Percentiles rank a stretch among this genome's conserved stretches.
Evolutionary conservation across 1,284 basidiomycete genomes (phyloP).

Genomic region (Puccinia coronata): DNA sequence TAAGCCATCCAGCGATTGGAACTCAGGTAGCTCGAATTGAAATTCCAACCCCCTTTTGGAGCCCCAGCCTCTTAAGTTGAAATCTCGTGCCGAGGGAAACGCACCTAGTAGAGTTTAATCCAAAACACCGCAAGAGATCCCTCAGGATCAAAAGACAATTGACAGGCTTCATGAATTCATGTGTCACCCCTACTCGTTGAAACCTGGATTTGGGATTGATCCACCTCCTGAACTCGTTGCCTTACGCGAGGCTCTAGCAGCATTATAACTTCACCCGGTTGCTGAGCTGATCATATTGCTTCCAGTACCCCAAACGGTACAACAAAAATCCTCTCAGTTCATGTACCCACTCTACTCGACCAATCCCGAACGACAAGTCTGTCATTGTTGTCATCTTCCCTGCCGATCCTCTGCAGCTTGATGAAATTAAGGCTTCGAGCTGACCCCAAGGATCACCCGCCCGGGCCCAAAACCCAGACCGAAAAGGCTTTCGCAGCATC

Average conservation of each 20-base stretch:
- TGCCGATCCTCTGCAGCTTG: conserved; percentile 27
- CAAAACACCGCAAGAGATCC: background rate
- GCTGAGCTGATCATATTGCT: background rate
- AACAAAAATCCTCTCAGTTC: background rate
- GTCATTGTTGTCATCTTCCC: conserved; percentile 23
- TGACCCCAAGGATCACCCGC: background rate
- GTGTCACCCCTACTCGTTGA: conserved; percentile 15
- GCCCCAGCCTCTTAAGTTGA: background rate
- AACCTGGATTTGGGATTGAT: background rate
- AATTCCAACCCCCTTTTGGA: background rate
- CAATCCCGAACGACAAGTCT: conserved; percentile 4
- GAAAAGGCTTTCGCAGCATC: conserved; percentile 24
- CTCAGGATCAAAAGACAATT: background rate
- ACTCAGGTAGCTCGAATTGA: background rate
- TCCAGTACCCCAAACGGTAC: background rate
- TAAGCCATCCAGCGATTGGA: conserved; percentile 23
- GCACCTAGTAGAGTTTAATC: background rate
- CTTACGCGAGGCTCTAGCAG: conserved; percentile 31
- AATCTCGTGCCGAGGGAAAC: background rate
- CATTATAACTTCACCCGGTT: conserved; percentile 6
- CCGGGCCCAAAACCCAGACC: background rate
- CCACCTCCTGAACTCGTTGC: conserved; percentile 25
- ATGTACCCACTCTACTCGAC: conserved; percentile 24
- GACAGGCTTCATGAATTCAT: background rate
- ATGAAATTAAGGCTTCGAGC: conserved; percentile 1